A percentile compares a stretch with the other conserved stretches of the same genome.
Conservation (phyloP, 108 stramenopile genomes). For the Cyclotella sp. region DNA sequence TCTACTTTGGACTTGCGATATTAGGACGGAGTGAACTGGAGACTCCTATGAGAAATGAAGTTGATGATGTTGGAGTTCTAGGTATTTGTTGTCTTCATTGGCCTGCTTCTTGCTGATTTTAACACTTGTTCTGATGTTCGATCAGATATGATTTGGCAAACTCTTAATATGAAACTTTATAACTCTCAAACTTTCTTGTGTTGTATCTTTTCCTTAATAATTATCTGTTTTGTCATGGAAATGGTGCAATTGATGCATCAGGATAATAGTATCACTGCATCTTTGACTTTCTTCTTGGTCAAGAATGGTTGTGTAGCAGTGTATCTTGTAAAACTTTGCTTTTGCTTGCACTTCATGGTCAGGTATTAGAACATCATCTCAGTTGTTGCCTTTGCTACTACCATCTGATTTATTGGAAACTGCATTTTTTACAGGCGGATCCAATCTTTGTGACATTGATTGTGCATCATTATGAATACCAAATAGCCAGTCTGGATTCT, state of each 20-base stretch:
- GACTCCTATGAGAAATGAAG: conserved; percentile 80
- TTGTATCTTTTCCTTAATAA: too few species aligned
- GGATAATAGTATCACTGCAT: conserved; percentile 55
- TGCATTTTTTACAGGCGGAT: not conserved
- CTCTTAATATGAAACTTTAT: too few species aligned
- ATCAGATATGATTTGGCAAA: too few species aligned
- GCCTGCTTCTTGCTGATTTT: conserved; percentile 67
- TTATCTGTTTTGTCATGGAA: not conserved
- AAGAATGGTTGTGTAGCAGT: conserved; percentile 12
- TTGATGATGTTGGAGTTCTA: conserved; percentile 65
- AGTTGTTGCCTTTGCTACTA: not conserved
- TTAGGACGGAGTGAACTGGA: conserved; percentile 81
- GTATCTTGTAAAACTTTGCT: not conserved
- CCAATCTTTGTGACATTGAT: not conserved
- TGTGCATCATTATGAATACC: conserved; percentile 14
- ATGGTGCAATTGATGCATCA: not conserved
- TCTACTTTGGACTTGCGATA: conserved; percentile 75
- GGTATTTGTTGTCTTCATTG: conserved; percentile 61
- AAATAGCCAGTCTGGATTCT: conserved; percentile 3
- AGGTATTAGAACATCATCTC: not conserved
- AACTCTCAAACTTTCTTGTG: too few species aligned
- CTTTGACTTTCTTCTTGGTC: conserved; percentile 48
- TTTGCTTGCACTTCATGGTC: conserved; percentile 16
- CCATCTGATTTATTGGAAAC: too few species aligned
- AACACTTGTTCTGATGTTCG: conserved; percentile 73